Conservation (phyloP, 2,329 filamentous ascomycete genomes). For the Scorias spongiosa region DNA sequence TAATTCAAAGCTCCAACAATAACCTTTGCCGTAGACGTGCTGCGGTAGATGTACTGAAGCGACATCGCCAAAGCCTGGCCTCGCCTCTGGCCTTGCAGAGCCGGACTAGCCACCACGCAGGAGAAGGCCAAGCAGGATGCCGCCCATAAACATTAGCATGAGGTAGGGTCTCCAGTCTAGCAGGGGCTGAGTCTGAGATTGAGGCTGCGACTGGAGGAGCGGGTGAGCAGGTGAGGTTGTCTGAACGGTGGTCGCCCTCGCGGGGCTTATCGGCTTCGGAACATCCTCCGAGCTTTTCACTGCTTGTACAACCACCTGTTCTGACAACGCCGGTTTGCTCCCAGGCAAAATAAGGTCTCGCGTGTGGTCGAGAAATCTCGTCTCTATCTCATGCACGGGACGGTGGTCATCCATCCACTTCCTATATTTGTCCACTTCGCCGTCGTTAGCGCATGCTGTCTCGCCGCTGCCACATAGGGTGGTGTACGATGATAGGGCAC, state of each 20-base stretch:
- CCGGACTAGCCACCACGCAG: neutral
- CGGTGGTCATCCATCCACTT: conserved; percentile 39
- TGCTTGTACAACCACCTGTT: neutral
- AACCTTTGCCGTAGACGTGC: too few species aligned
- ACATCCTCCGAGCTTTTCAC: neutral
- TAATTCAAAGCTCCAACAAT: too few species aligned
- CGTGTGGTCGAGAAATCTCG: conserved; percentile 40
- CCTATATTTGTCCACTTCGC: conserved; percentile 38
- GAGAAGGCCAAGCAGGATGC: neutral
- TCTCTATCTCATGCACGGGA: conserved; percentile 44
- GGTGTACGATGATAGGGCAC: conserved; percentile 42
- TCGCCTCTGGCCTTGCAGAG: too few species aligned
- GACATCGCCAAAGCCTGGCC: too few species aligned
- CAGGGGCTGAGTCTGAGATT: neutral
- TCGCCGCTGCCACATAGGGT: neutral
- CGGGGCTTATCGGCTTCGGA: neutral
- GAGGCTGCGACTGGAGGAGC: too few species aligned
- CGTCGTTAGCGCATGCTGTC: conserved; percentile 24
- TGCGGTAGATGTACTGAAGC: too few species aligned
- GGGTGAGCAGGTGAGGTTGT: too few species aligned
- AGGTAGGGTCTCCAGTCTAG: neutral
- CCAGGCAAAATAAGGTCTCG: conserved; percentile 37
- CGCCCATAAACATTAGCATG: neutral
- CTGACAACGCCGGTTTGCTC: neutral
- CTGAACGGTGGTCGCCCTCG: neutral